Evolutionary conservation across 2,329 filamentous ascomycete species (phyloP).

Genomic region (Leptographium wingfieldii): DNA sequence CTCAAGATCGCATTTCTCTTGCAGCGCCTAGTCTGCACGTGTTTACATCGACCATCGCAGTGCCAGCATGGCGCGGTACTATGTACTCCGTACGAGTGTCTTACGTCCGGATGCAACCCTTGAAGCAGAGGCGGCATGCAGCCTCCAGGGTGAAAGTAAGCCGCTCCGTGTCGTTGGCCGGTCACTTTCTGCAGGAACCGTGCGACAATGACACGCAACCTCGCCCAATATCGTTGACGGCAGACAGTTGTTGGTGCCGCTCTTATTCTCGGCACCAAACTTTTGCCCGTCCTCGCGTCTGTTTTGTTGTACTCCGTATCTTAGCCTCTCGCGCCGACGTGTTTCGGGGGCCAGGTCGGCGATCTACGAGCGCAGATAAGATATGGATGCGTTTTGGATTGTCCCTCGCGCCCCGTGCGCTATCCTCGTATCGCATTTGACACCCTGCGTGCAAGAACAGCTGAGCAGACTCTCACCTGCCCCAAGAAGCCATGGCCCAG

Average conservation of each 20-base stretch:
- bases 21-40: too few species aligned
- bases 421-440: too few species aligned
- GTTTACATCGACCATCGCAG: neutral
- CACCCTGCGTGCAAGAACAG: too few species aligned
- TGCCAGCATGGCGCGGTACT: neutral
- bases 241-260: neutral
- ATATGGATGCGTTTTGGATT: neutral
- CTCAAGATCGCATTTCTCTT: too few species aligned
- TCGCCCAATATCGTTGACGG: neutral
- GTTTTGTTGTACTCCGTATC: neutral
- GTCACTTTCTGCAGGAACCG: neutral
- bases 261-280: neutral
- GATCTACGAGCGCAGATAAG: neutral
- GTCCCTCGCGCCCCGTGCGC: too few species aligned
- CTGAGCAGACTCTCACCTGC: neutral
- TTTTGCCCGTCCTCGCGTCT: neutral
- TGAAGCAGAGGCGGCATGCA: neutral
- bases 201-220: neutral
- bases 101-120: neutral
- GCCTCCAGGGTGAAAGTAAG: neutral
- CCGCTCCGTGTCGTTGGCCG: neutral
- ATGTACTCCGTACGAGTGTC: neutral
- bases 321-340: neutral
- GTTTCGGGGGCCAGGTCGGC: neutral
- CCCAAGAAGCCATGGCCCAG: neutral